phyloP scores from a whole-genome alignment of 2,329 filamentous ascomycete species.

The Sarocladiaceae sp. region DNA sequence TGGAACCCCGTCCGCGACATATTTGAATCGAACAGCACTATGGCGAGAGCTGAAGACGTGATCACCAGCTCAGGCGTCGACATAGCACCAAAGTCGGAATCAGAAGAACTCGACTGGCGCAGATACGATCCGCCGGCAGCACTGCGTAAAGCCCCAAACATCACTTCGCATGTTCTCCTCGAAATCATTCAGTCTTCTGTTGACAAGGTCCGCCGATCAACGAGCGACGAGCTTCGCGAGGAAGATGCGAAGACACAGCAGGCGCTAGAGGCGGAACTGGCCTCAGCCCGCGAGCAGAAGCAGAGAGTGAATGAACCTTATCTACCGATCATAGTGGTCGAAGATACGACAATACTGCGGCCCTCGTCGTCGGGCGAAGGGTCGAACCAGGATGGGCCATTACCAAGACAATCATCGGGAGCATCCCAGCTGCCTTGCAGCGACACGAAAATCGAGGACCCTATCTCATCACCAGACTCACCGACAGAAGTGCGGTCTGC shows the following conservation, averaged over 20 bases:
- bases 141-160: slow-evolving; percentile 30
- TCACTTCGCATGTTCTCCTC: slow-evolving; percentile 33
- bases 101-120: slow-evolving; percentile 35
- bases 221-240: slow-evolving; percentile 22
- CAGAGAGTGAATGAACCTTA: slow-evolving; percentile 28
- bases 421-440: too few species aligned
- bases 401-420: too few species aligned
- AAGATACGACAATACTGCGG: slow-evolving; percentile 11
- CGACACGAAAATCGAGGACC: too few species aligned
- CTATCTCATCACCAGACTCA: too few species aligned
- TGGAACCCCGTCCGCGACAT: not conserved
- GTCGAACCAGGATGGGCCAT: too few species aligned
- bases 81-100: slow-evolving; percentile 17
- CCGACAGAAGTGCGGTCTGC: not conserved
- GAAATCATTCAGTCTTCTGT: slow-evolving; percentile 39
- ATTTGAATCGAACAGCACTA: not conserved
- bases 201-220: slow-evolving; percentile 31
- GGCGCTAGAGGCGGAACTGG: slow-evolving; percentile 15
- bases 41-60: not conserved
- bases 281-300: too few species aligned
- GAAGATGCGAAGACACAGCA: slow-evolving; percentile 19
- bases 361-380: too few species aligned
- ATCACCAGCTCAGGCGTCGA: slow-evolving; percentile 12
- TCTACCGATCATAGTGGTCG: slow-evolving; percentile 26
- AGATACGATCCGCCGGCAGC: slow-evolving; percentile 39